Evolutionary conservation across 2,329 filamentous ascomycete species (phyloP), one percentile per base, ranked within the genome.

Genomic region (Aspergillus hiratsukae): DNA sequence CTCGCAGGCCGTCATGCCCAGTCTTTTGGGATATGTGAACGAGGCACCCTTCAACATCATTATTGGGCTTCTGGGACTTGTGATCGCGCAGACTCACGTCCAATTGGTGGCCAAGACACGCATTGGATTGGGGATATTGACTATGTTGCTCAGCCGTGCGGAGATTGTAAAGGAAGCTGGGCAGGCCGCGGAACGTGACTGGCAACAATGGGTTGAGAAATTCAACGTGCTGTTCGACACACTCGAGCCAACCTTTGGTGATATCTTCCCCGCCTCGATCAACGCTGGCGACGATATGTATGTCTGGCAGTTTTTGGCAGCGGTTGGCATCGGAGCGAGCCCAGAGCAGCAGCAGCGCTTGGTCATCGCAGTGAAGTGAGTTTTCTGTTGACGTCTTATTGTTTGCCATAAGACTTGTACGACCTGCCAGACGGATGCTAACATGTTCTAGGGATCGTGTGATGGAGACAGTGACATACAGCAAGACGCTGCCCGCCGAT

Each of bases 281-380:
- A 91, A 90, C 62, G 87, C 90, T 7, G 89, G 90, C 51, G 91
- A 97, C 64, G 94, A 99, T 68, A 88, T 96, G 69, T 96, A 97
- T 69, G 91, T 97, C 41, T 99, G 94, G 94, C 93, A 97, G 75
- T 95, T 97, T 72, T 82, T 99, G 62, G 94, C 94, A 8, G 91
- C 93, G 11, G 91, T 97, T 75, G 94, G 94, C 60, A 94, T 96
- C 62, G 92, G 90, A 52, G 93, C 94, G 35, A 92, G 86, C 69
- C 91, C 92, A 14, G 91, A 97, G 64, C 94, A 99, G 76, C 94
- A 99, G 75, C 93, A 96, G 72, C 85, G 92, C 56, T 81, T 99
- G 55, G 94, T 99, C 9, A 84, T 97, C 67, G 92, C 91, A 43
- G 94, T 99, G 65, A 99, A 97, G 83, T 80, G 64, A 75, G 78